phyloP scores from a whole-genome alignment of 768 basidiomycete species.

The Suillus brevipes region DNA sequence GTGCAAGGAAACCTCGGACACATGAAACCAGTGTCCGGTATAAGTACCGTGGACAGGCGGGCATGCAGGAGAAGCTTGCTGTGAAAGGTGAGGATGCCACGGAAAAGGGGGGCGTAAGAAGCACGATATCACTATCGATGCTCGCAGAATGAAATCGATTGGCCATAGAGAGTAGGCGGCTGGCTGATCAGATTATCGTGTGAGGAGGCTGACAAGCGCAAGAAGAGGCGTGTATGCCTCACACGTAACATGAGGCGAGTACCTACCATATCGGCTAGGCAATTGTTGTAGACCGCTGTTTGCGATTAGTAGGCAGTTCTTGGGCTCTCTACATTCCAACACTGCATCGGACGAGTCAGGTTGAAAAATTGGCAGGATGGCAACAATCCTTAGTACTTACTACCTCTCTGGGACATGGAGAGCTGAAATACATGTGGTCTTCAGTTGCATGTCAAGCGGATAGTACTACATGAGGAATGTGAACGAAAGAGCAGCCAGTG shows the following conservation, averaged over 20 bases:
- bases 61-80: neutral
- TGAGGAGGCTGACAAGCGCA: slow-evolving; percentile 2
- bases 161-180: neutral
- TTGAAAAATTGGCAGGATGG: neutral
- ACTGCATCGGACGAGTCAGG: neutral
- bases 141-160: slow-evolving; percentile 3
- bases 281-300: neutral
- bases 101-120: slow-evolving; percentile 7
- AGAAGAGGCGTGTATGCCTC: slow-evolving; percentile 1
- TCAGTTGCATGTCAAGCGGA: neutral
- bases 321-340: neutral
- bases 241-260: slow-evolving; percentile 1
- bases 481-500: neutral
- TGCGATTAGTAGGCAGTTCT: neutral
- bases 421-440: neutral
- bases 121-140: slow-evolving; percentile 1
- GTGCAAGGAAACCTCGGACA: neutral
- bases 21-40: slow-evolving; percentile 4
- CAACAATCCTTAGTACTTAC: neutral
- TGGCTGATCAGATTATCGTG: neutral
- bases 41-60: neutral
- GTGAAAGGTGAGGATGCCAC: slow-evolving; percentile 7
- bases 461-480: neutral
- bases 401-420: neutral
- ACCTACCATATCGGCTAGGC: neutral